Evolutionary conservation across 2,329 filamentous ascomycete genomes (phyloP), one percentile per base, ranked within the genome.

Genomic region (Stachybotrys chartarum): DNA sequence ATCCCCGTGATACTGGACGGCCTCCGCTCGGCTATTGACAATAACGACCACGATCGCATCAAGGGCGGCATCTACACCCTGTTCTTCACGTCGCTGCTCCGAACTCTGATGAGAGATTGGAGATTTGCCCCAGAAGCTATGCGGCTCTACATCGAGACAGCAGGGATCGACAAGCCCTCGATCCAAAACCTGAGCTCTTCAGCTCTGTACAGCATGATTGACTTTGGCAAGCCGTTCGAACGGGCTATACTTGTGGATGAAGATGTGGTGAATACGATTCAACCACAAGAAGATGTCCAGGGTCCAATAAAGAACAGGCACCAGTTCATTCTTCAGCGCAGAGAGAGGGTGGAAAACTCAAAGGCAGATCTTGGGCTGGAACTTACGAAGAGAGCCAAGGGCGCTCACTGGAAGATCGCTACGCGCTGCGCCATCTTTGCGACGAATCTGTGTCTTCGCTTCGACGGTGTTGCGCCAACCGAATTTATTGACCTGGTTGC

Each of bases 361-460:
- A 99, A 99, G 74, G 78, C 85, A 0, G 81, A 83, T 4, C 75
- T 99, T 30, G 90, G 92, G 0, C 76, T 90, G 54, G 91, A 97
- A 68, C 78, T 99, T 35, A 87, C 92, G 5, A 83, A 88, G 57
- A 75, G 87, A 57, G 89, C 91, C 1, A 86, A 84, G 63, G 83
- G 83, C 3, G 90, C 91, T 1, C 95, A 99, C 67, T 99, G 94
- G 94, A 97, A 96, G 76, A 92, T 96, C 63, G 93, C 93, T 6
- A 91, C 86, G 52, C 82, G 93, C 31, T 96, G 92, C 55, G 89
- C 90, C 10, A 88, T 95, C 42, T 94, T 99, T 68, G 90, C 96
- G 5, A 85, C 93, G 55, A 96, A 94, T 57, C 80, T 97, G 59
- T 93, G 91, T 56, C 83, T 97, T 59, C 86, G 94, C n/a, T 96